phyloP scores from a whole-genome alignment of 2,329 filamentous ascomycete species.

The Botrytis fabae region DNA sequence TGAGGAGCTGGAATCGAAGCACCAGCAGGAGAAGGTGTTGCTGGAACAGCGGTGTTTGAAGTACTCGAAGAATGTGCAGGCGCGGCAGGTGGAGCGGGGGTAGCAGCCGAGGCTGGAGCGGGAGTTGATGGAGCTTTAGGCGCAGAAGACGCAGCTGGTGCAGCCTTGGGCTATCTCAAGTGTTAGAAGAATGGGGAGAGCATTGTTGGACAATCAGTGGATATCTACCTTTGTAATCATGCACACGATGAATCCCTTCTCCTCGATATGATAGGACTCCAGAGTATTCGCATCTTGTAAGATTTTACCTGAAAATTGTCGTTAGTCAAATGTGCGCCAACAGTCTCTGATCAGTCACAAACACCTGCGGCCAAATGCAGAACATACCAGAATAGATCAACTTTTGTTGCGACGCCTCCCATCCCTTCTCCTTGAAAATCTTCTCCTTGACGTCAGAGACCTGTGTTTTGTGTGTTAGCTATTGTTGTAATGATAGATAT shows the following conservation, averaged over 20 bases:
- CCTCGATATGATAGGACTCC: conserved; percentile 96
- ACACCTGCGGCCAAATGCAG: neutral
- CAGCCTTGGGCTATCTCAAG: conserved; percentile 65
- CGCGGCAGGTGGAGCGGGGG: conserved; percentile 59
- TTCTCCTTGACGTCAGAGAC: conserved; percentile 90
- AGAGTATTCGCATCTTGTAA: conserved; percentile 97
- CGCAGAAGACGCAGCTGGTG: conserved; percentile 52
- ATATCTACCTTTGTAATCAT: conserved; percentile 87
- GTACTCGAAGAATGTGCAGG: conserved; percentile 58
- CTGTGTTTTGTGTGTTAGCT: conserved; percentile 47
- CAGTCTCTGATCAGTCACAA: neutral
- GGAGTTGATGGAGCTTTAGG: conserved; percentile 62
- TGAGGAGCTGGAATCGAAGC: conserved; percentile 52
- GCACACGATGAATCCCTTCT: conserved; percentile 99
- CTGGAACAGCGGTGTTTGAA: conserved; percentile 49
- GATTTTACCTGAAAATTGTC: conserved; percentile 74
- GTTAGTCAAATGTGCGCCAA: conserved; percentile 35
- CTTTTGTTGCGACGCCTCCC: conserved; percentile 88
- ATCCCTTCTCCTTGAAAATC: conserved; percentile 89
- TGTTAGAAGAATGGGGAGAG: conserved; percentile 32
- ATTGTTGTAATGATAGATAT: conserved; percentile 20
- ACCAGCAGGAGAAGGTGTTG: conserved; percentile 49
- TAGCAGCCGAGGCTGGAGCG: conserved; percentile 57
- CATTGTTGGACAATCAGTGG: neutral
- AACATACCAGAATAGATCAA: conserved; percentile 92